A percentile compares a stretch with the other conserved stretches of the same genome.
These are phyloP conservation scores for Malus domestica DNA, from an alignment of 306 rosid species.

Conservation along the genomic window DNA sequence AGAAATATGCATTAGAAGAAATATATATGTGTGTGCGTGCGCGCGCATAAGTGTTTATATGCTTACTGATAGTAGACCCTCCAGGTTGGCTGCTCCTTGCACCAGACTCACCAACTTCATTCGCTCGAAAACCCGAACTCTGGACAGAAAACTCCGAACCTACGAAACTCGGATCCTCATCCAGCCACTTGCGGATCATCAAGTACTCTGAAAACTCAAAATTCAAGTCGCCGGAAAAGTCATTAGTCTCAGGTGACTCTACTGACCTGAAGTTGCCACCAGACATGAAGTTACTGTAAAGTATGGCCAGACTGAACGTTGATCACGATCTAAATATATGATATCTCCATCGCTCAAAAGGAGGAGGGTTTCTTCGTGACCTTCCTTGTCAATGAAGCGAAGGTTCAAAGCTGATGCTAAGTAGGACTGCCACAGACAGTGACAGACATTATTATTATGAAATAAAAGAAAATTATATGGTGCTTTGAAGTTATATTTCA, in stretches of 20 bases:
- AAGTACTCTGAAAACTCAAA: slow-evolving; percentile 37
- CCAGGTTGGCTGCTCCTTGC: slow-evolving; percentile 31
- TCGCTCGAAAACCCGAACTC: slow-evolving; percentile 23
- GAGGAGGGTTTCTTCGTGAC: slow-evolving; percentile 45
- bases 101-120: slow-evolving; percentile 26
- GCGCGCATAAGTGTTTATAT: background rate
- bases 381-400: slow-evolving; percentile 61
- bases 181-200: slow-evolving; percentile 41
- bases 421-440: slow-evolving; percentile 16
- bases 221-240: slow-evolving; percentile 20
- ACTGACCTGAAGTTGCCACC: slow-evolving; percentile 21
- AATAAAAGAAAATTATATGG: too few species aligned
- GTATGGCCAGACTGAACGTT: slow-evolving; percentile 1
- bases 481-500: background rate
- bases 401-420: slow-evolving; percentile 42
- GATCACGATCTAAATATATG: slow-evolving; percentile 11
- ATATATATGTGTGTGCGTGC: background rate
- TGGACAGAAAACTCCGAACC: slow-evolving; percentile 18
- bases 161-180: slow-evolving; percentile 11
- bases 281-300: slow-evolving; percentile 31
- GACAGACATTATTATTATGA: background rate
- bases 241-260: slow-evolving; percentile 23
- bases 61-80: slow-evolving; percentile 44
- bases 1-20: background rate
- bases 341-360: background rate